These are phyloP conservation scores for Tricholoma sp. DNA, from an alignment of 768 basidiomycete genomes.

Conservation along the genomic window DNA sequence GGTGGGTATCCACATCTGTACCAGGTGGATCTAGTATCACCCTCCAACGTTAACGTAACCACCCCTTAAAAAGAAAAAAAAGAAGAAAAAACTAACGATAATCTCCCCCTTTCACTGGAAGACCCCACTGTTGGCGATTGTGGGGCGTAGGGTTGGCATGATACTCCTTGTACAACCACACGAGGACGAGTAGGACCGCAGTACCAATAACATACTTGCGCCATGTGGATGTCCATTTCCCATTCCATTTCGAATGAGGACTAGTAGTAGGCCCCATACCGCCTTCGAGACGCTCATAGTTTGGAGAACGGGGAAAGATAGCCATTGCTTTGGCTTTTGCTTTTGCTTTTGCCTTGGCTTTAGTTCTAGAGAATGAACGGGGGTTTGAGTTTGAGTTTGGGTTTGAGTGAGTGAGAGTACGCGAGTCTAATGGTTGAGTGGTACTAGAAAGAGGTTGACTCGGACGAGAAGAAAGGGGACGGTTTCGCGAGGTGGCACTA, in stretches of 20 bases:
- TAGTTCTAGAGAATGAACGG: background rate
- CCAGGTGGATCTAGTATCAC: background rate
- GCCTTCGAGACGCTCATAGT: conserved; percentile 58
- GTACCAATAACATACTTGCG: conserved; percentile 64
- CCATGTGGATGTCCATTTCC: conserved; percentile 49
- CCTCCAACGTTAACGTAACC: background rate
- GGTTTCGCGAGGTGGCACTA: background rate
- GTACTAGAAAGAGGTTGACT: background rate
- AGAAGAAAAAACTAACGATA: background rate
- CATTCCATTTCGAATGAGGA: conserved; percentile 16
- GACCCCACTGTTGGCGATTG: conserved; percentile 4
- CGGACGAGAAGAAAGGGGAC: background rate
- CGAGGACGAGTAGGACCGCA: conserved; percentile 47
- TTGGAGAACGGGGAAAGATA: conserved; percentile 23
- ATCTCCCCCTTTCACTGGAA: conserved; percentile 1
- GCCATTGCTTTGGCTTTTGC: conserved; percentile 7
- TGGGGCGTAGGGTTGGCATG: no score
- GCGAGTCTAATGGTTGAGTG: background rate
- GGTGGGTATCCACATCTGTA: background rate
- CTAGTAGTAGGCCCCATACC: conserved; percentile 53
- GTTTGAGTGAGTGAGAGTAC: background rate
- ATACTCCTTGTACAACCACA: conserved; percentile 40
- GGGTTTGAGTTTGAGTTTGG: background rate
- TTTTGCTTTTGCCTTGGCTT: background rate
- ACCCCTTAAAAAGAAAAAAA: background rate